Evolutionary conservation across 2,329 filamentous ascomycete species (phyloP).

Genomic region (Diplodia intermedia): DNA sequence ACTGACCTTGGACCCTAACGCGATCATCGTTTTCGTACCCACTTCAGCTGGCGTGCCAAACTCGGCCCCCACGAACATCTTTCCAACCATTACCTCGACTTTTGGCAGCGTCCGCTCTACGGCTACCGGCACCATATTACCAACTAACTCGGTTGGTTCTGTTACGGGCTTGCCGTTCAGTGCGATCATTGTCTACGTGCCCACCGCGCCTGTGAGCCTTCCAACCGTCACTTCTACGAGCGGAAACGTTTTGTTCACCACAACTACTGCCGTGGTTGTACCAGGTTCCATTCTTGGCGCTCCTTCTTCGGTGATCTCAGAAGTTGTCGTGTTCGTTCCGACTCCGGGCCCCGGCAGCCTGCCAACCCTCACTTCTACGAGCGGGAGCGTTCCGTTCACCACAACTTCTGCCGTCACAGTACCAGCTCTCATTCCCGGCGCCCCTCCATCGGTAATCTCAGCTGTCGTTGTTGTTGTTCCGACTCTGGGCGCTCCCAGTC

Average conservation of each 20-base stretch:
- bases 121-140: neutral
- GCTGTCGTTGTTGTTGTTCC: neutral
- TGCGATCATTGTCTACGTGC: neutral
- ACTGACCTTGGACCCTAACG: too few species aligned
- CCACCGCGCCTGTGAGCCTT: neutral
- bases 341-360: neutral
- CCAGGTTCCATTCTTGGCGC: neutral
- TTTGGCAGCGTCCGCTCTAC: neutral
- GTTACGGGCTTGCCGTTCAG: too few species aligned
- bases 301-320: neutral
- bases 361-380: neutral
- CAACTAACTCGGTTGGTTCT: neutral
- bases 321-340: neutral
- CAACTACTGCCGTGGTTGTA: neutral
- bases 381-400: neutral
- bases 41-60: too few species aligned
- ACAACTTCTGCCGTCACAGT: neutral
- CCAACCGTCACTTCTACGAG: neutral
- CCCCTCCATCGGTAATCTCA: neutral
- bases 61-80: too few species aligned
- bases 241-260: neutral
- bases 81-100: neutral
- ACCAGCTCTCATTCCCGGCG: too few species aligned
- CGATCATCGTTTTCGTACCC: too few species aligned
- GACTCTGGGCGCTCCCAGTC: neutral